Percentiles rank a stretch among this genome's conserved stretches.
phyloP scores from a whole-genome alignment of 179 eudicot species.

The Silene vulgaris region DNA sequence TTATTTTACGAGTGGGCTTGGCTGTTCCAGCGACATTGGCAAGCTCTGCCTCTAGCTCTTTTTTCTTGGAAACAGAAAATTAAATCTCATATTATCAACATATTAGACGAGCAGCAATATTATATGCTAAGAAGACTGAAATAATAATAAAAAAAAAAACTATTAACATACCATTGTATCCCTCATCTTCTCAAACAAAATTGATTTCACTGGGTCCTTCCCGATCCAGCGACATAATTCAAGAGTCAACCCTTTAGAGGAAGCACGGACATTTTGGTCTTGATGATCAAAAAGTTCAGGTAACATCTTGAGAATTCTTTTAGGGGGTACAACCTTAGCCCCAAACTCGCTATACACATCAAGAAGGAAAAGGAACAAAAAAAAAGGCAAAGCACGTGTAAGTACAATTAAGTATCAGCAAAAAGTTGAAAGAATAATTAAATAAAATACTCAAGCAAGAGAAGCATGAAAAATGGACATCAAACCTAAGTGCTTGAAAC shows the following conservation, averaged over 20 bases:
- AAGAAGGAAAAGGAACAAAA: neutral
- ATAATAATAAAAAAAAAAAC: neutral
- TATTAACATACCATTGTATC: constrained; percentile 76
- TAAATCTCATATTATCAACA: neutral
- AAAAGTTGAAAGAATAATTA: neutral
- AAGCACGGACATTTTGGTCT: constrained; percentile 99
- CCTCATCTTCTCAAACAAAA: constrained; percentile 94
- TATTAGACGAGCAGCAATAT: constrained; percentile 7
- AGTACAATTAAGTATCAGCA: neutral
- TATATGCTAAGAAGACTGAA: neutral
- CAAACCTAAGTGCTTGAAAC: constrained; percentile 97
- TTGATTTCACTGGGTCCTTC: constrained; percentile 92
- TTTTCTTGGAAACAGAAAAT: constrained; percentile 46
- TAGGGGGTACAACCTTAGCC: constrained; percentile 86
- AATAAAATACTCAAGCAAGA: neutral
- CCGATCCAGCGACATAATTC: constrained; percentile 99
- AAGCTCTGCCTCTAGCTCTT: constrained; percentile 98
- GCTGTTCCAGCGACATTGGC: constrained; percentile 80
- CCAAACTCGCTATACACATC: constrained; percentile 77
- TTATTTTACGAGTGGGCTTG: constrained; percentile 88
- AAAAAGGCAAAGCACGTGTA: neutral
- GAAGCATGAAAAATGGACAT: constrained; percentile 2
- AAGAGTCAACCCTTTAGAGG: constrained; percentile 90
- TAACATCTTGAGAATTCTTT: constrained; percentile 95
- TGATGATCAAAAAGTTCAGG: constrained; percentile 99